Evolutionary conservation across 176 grass and related monocot species (phyloP).

Genomic region (Tillandsia fasciculata): DNA sequence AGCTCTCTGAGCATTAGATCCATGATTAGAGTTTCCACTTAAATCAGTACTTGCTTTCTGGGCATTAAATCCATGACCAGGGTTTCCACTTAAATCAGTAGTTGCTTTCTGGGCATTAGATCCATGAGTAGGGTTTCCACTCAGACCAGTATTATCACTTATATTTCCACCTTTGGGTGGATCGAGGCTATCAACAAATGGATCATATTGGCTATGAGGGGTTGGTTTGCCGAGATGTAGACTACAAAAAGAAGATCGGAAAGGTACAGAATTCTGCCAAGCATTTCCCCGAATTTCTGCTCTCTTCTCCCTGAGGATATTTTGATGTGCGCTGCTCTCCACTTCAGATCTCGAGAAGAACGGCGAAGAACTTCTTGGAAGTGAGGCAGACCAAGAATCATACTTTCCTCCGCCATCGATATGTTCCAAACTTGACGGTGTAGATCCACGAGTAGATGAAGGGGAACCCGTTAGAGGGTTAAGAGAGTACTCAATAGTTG

Average conservation of each 20-base stretch:
- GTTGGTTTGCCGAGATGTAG: conserved; percentile 24
- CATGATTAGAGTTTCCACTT: conserved; percentile 5
- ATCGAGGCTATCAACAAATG: conserved; percentile 34
- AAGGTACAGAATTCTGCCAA: conserved; percentile 64
- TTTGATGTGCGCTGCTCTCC: not conserved
- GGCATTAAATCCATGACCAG: conserved; percentile 28
- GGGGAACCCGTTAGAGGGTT: conserved; percentile 12
- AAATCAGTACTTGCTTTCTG: not conserved
- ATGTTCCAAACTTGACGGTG: conserved; percentile 22
- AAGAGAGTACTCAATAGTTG: conserved; percentile 20
- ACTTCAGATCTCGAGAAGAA: conserved; percentile 6
- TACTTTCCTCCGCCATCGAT: conserved; percentile 13
- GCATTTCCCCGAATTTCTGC: conserved; percentile 33
- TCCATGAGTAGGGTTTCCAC: conserved; percentile 28
- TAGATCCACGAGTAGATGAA: conserved; percentile 16
- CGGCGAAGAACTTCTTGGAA: conserved; percentile 14
- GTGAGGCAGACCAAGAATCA: conserved; percentile 22
- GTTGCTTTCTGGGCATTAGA: conserved; percentile 7
- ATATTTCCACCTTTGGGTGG: conserved; percentile 25
- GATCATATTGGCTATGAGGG: conserved; percentile 35
- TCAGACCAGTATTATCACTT: conserved; percentile 27
- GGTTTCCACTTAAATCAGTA: conserved; percentile 19
- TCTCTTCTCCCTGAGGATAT: conserved; percentile 5
- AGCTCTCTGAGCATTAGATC: conserved; percentile 13
- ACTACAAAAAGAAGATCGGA: conserved; percentile 39